Base-by-base conservation (phyloP, 164 flowering plant species). In the Litsea cubeba region DNA sequence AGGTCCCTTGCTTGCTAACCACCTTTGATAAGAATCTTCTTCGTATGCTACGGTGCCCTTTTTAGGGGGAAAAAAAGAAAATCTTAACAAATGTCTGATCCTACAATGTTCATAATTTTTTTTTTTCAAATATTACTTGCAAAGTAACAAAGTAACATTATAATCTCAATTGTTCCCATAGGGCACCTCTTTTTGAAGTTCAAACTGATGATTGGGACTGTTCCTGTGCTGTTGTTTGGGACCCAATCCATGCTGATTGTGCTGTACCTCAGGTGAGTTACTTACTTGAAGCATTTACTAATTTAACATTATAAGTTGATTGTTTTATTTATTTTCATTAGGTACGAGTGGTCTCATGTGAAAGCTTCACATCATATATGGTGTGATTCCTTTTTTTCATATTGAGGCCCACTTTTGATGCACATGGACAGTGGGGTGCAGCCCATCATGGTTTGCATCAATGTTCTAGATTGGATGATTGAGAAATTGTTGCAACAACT, bases 181-280 rank as follows among this genome's bases (percentile, higher is more conserved):
- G 99, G 89, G 98, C 98, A 76, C 99, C 98, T 40, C 95, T 94
- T 75, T 91, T 82, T 85, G 95, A 94, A 87, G 87, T 87, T 74
- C 99, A 94, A 86, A 89, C 94, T 72, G 93, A 92, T 79, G 76
- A 87, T 14, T 95, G 96, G 96, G 95, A 92, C 62, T 95, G 99
- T 82, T 95, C 91, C 66, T 73, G 87, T 71, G 76, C 87, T 75
- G 84, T 95, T 57, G 82, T 79, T 50, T 95, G 98, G 99, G 97
- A 94, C 82, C 97, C 97, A 80, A 51, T 76, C 40, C 92, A 86
- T 87, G 85, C 99, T 79, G 99, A 95, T 77, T 95, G 99, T 87
- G 91, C 97, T 71, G 99, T 86, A 46, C 92, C 97, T 60, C 99
- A 95, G 97, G 99, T 92, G 74, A 76, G 32, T 28, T n/a, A 25